These are phyloP conservation scores for Cladosporium cucumerinum DNA, from an alignment of 2,329 filamentous ascomycete species.

Conservation along the genomic window DNA sequence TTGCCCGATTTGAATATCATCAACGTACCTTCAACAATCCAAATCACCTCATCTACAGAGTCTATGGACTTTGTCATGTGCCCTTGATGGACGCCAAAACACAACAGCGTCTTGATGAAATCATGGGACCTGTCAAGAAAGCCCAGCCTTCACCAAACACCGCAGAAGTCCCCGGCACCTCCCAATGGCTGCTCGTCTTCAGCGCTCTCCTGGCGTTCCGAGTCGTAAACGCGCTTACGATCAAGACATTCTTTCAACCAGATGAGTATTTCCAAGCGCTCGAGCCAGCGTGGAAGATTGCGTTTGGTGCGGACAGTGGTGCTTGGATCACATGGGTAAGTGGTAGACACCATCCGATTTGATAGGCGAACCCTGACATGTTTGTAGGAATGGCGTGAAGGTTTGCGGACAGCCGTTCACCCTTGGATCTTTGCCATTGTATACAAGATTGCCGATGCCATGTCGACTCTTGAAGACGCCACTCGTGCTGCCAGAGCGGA, in stretches of 20 bases:
- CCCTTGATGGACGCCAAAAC: background rate
- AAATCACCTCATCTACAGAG: background rate
- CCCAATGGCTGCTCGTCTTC: constrained; percentile 16
- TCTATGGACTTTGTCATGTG: background rate
- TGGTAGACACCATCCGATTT: background rate
- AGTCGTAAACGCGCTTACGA: constrained; percentile 71
- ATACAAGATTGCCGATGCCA: constrained; percentile 61
- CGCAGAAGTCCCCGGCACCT: background rate
- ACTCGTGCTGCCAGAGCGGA: constrained; percentile 58
- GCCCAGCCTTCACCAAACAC: background rate
- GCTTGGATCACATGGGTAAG: constrained; percentile 95
- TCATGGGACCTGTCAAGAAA: background rate
- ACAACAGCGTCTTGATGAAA: background rate
- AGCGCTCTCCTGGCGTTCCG: constrained; percentile 62
- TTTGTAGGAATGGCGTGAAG: constrained; percentile 81
- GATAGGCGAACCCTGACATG: constrained; percentile 14
- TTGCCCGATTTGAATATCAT: background rate
- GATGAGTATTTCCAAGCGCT: constrained; percentile 97
- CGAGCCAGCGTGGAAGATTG: constrained; percentile 87
- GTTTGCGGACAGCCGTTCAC: constrained; percentile 85
- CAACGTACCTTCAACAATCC: background rate
- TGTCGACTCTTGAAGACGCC: constrained; percentile 55
- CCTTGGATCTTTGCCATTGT: constrained; percentile 77
- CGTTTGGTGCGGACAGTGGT: constrained; percentile 72
- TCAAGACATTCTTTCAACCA: constrained; percentile 93